phyloP scores from a whole-genome alignment of 2,329 filamentous ascomycete species.

The Alternaria incomplexa region DNA sequence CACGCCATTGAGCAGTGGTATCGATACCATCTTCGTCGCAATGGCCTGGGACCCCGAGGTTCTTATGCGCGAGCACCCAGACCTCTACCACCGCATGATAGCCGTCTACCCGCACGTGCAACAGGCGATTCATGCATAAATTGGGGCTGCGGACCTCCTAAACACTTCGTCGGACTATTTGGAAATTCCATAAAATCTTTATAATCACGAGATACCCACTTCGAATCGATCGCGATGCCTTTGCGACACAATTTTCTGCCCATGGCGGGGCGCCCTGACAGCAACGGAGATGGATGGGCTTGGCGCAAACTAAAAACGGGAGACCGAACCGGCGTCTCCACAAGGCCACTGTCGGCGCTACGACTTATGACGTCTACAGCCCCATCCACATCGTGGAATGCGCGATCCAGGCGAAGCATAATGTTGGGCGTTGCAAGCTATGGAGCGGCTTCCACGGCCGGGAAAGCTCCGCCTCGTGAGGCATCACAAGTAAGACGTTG shows the following conservation, averaged over 20 bases:
- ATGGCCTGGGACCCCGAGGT: constrained; percentile 72
- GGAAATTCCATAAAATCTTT: background rate
- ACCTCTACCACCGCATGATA: constrained; percentile 80
- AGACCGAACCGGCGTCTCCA: constrained; percentile 19
- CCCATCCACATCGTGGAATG: constrained; percentile 7
- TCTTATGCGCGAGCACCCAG: constrained; percentile 78
- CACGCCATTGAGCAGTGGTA: constrained; percentile 84
- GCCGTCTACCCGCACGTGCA: constrained; percentile 84
- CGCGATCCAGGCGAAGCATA: constrained; percentile 12
- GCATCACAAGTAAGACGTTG: background rate
- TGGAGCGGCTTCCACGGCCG: constrained; percentile 35
- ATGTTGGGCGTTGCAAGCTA: constrained; percentile 8
- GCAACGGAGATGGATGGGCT: constrained; percentile 24
- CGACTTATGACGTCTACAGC: constrained; percentile 26
- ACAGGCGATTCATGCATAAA: constrained; percentile 70
- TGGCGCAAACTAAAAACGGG: constrained; percentile 32
- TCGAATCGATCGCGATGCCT: constrained; percentile 14
- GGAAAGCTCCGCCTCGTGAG: constrained; percentile 12
- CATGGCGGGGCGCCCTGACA: constrained; percentile 19
- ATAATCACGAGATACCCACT: constrained; percentile 8
- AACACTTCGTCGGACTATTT: background rate
- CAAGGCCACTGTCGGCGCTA: constrained; percentile 15
- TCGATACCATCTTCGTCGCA: constrained; percentile 91
- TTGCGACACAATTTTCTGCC: constrained; percentile 9
- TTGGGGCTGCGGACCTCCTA: background rate